Percentiles rank a stretch among this genome's conserved stretches.
Conservation (phyloP, 2,329 filamentous ascomycete genomes). For the Fusarium goolgardi region DNA sequence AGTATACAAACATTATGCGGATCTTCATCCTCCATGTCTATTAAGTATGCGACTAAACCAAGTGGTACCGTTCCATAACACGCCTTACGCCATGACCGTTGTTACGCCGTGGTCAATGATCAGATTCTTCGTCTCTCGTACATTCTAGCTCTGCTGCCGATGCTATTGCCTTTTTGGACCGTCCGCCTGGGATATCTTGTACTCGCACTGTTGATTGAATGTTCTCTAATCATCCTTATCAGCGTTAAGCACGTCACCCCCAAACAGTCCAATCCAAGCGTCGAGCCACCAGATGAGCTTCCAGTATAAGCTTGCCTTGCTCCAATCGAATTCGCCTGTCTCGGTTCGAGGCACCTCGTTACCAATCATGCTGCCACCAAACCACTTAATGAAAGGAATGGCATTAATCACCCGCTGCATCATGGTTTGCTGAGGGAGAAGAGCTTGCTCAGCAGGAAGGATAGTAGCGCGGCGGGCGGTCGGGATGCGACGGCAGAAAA, state of each 20-base stretch:
- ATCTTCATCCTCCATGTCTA: constrained; percentile 41
- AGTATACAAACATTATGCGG: constrained; percentile 43
- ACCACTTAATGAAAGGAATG: constrained; percentile 78
- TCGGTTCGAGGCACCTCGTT: constrained; percentile 79
- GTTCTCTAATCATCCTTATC: constrained; percentile 67
- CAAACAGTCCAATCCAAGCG: constrained; percentile 67
- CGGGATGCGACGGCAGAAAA: constrained; percentile 72
- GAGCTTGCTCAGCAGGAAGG: constrained; percentile 75
- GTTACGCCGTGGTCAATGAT: constrained; percentile 42
- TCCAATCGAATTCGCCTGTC: constrained; percentile 81
- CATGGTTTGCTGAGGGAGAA: constrained; percentile 75
- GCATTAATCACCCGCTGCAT: constrained; percentile 72
- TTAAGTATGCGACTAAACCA: constrained; percentile 33
- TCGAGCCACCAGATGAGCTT: constrained; percentile 74
- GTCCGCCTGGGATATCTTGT: constrained; percentile 7
- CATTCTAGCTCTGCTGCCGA: constrained; percentile 26
- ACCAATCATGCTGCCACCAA: constrained; percentile 78
- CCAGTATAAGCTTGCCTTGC: constrained; percentile 74
- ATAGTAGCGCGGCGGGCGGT: constrained; percentile 73
- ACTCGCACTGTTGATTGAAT: constrained; percentile 22
- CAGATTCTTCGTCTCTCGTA: constrained; percentile 47
- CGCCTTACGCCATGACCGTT: constrained; percentile 46
- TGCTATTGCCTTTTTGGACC: background rate
- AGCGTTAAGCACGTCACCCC: constrained; percentile 66
- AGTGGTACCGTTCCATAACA: constrained; percentile 32